Conservation (phyloP, 164 flowering plant genomes). For the Magnolia changhungtana region DNA sequence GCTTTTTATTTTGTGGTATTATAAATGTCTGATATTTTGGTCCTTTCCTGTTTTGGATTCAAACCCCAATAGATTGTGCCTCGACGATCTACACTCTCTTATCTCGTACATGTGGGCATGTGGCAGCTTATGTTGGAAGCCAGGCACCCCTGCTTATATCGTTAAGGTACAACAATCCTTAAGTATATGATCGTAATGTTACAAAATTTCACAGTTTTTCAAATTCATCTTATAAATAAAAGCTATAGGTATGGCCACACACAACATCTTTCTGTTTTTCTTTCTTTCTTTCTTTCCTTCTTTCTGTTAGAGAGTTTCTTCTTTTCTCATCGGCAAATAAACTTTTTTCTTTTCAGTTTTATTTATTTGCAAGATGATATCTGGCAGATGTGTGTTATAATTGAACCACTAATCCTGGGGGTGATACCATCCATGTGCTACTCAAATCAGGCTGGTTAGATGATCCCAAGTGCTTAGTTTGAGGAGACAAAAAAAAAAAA, state of each 20-base stretch:
- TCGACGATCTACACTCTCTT: conserved; percentile 92
- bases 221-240: not conserved
- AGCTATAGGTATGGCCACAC: not conserved
- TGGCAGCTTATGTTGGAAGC: conserved; percentile 92
- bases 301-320: no score
- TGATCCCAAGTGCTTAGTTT: no score
- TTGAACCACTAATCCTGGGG: no score
- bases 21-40: not conserved
- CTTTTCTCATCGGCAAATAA: no score
- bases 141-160: conserved; percentile 94
- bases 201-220: not conserved
- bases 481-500: no score
- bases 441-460: no score
- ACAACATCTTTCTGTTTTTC: no score
- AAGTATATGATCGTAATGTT: not conserved
- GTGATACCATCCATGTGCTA: no score
- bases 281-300: no score
- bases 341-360: no score
- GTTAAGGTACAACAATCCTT: conserved; percentile 61
- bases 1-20: not conserved
- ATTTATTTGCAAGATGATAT: no score
- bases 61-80: conserved; percentile 97
- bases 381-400: no score
- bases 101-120: conserved; percentile 98
- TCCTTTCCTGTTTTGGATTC: conserved; percentile 62